Conservation (phyloP, 2,329 filamentous ascomycete species). For the Botrytis aclada region DNA sequence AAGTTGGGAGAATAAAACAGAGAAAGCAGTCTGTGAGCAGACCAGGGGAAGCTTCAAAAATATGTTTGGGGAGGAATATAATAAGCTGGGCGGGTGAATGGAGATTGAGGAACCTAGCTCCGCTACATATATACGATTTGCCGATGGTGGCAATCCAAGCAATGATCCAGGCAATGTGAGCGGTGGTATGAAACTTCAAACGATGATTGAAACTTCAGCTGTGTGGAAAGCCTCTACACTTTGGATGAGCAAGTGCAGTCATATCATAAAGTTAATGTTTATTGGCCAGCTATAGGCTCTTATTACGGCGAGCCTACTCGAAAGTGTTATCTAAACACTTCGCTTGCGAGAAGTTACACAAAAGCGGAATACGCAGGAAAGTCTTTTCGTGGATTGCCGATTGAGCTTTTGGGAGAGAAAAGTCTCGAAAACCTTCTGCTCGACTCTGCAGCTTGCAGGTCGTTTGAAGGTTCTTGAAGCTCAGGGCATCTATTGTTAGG, state of each 20-base stretch:
- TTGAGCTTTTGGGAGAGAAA: background rate
- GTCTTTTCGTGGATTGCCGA: background rate
- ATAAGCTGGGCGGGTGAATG: background rate
- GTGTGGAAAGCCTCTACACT: background rate
- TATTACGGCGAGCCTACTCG: background rate
- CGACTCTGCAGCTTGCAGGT: background rate
- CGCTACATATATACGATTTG: background rate
- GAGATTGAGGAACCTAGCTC: background rate
- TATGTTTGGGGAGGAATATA: slow-evolving; percentile 24
- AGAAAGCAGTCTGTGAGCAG: slow-evolving; percentile 23
- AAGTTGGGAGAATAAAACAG: slow-evolving; percentile 24
- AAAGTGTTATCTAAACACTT: background rate
- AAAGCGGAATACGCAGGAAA: background rate
- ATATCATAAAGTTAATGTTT: background rate
- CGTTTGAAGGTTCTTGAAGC: background rate
- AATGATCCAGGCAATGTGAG: background rate
- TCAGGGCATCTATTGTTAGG: background rate
- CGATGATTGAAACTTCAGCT: background rate
- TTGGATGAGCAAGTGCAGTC: background rate
- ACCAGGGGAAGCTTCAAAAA: slow-evolving; percentile 19
- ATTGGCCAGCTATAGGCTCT: background rate
- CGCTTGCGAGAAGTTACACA: background rate
- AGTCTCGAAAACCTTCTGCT: background rate
- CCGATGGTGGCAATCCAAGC: background rate
- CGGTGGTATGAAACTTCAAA: background rate